phyloP scores from a whole-genome alignment of 257 asterid genomes.

The Solanum etuberosum region DNA sequence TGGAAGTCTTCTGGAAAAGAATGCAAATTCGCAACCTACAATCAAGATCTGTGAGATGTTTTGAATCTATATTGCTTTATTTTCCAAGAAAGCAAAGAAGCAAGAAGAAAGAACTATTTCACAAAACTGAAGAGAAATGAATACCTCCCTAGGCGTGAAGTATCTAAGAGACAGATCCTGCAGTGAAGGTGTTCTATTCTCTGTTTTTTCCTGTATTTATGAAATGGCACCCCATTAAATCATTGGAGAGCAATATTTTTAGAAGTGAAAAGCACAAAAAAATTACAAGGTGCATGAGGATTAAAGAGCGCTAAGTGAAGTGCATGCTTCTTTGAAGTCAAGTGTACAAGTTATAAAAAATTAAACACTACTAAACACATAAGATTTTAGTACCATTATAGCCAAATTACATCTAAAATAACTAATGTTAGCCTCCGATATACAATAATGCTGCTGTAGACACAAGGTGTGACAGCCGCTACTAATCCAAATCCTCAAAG shows the following conservation, averaged over 20 bases:
- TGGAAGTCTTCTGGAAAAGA: conserved; percentile 69
- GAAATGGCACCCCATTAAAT: background rate
- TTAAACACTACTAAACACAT: background rate
- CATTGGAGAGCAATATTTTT: background rate
- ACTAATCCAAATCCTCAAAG: background rate
- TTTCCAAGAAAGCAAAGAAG: background rate
- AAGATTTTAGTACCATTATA: background rate
- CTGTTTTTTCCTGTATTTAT: conserved; percentile 36
- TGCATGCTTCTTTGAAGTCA: background rate
- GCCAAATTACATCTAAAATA: background rate
- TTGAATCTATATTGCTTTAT: background rate
- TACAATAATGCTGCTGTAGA: background rate
- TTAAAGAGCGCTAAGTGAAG: background rate
- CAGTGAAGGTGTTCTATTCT: conserved; percentile 27
- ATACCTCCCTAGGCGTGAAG: conserved; percentile 94
- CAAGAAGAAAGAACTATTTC: background rate
- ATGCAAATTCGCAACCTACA: conserved; percentile 82
- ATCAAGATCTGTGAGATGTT: background rate
- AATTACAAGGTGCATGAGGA: background rate
- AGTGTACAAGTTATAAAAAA: background rate
- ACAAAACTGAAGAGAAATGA: conserved; percentile 8
- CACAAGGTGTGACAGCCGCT: background rate
- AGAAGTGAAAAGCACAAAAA: background rate
- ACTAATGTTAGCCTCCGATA: background rate
- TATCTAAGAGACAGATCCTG: conserved; percentile 63